A percentile compares a stretch with the other conserved stretches of the same genome.
Evolutionary conservation across 495 filamentous ascomycete species (phyloP).

Genomic region (Annulohypoxylon maeteangense): DNA sequence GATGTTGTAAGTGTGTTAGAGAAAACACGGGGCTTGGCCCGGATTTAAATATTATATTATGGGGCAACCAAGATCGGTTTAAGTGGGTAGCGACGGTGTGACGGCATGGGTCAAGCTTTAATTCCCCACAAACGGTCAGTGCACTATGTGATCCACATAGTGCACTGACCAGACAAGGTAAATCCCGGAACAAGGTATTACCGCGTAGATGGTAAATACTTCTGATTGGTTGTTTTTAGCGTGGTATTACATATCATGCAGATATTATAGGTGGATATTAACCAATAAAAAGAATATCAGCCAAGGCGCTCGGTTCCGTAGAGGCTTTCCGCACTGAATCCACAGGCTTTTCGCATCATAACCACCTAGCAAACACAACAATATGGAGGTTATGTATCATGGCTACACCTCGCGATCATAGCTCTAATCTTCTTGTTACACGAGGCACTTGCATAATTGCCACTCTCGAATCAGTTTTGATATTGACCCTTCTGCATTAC

Average conservation of each 20-base stretch:
- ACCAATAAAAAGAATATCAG: neutral
- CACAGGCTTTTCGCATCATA: neutral
- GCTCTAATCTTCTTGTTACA: too few species aligned
- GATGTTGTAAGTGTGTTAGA: neutral
- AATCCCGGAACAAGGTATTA: neutral
- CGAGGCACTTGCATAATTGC: neutral
- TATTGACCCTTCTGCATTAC: neutral
- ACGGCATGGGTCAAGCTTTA: neutral
- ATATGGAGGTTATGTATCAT: neutral
- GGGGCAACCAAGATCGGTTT: neutral
- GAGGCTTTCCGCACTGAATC: neutral
- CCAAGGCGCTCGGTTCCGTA: neutral
- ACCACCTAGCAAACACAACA: neutral
- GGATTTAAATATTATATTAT: neutral
- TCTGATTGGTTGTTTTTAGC: too few species aligned
- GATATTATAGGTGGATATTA: neutral
- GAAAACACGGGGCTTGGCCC: neutral
- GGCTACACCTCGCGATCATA: neutral
- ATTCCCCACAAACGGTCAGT: neutral
- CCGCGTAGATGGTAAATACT: neutral
- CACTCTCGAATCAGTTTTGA: neutral
- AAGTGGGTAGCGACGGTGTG: neutral
- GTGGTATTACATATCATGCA: neutral
- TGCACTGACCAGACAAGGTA: neutral
- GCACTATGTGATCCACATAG: neutral